Evolutionary conservation across 495 filamentous ascomycete genomes (phyloP), one percentile per base, ranked within the genome.

Genomic region (Filosporella fistucella): DNA sequence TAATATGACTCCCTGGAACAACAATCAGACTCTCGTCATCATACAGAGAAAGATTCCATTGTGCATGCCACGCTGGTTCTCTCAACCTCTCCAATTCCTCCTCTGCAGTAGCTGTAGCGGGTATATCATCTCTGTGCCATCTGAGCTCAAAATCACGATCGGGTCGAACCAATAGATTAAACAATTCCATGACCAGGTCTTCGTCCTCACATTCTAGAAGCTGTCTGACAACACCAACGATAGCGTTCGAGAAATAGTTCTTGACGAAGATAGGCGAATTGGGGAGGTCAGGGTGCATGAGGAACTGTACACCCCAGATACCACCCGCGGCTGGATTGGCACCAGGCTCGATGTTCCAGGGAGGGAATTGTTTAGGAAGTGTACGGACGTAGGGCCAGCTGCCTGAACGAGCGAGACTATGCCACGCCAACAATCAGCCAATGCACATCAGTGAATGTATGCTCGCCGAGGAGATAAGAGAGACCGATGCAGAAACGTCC

Each of bases 251-350:
- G 70, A 93, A 91, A 65, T 93, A 93, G 41, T 73, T 68, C 17
- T 60, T 42, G 8, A 75, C 70, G 64, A 89, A 89, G 5, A 65
- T 60, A 1, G 59, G 54, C 16, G 73, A 65, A 49, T 76, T 69
- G 0, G 74, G 70, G 51, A 88, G 76, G 5, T 68, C 58, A 0
- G 88, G 87, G 64, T 93, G 82, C 45, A 93, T 65, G 1, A 93
- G 77, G 63, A 89, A 86, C 70, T 91, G 87, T 8, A 91, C 81
- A 48, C 88, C 88, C 88, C 88, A 93, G 65, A 93, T 89, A 17
- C 85, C 86, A 47, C 70, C 72, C 0, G 66, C 68, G 13, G 56
- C 56, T 4, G 56, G 56, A 41, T 73, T 67, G 0, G 70, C 67
- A 0, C 71, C 71, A 0, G 68, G 55, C 29, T 66, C 70, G 1